Conservation (phyloP, 1,284 basidiomycete species). For the Trametes sp. region DNA sequence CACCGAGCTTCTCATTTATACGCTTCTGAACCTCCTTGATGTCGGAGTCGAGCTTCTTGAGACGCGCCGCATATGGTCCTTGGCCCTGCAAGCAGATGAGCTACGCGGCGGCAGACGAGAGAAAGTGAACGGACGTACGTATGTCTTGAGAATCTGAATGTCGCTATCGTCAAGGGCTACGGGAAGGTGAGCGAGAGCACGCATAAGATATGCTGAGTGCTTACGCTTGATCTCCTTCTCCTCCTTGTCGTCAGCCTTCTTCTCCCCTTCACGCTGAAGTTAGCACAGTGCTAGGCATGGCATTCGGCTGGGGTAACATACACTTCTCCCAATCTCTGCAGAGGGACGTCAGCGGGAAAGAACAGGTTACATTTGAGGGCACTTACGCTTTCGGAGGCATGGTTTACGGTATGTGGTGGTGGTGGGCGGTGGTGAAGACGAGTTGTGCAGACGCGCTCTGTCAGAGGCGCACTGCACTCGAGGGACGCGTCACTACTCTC, state of each 20-base stretch:
- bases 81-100: constrained; percentile 74
- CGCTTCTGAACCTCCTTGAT: constrained; percentile 98
- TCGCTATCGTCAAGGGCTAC: constrained; percentile 96
- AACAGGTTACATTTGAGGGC: neutral
- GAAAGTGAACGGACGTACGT: constrained; percentile 60
- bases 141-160: constrained; percentile 99
- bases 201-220: constrained; percentile 38
- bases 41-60: constrained; percentile 92
- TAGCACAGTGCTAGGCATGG: constrained; percentile 3
- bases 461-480: constrained; percentile 25
- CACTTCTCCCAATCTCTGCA: constrained; percentile 97
- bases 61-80: constrained; percentile 92
- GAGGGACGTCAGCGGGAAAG: constrained; percentile 8
- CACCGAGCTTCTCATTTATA: constrained; percentile 95
- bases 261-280: constrained; percentile 64
- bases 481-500: constrained; percentile 46
- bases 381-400: constrained; percentile 89
- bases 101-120: constrained; percentile 15
- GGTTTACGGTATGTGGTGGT: constrained; percentile 24
- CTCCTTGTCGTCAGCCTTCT: constrained; percentile 82
- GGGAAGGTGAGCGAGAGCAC: constrained; percentile 24
- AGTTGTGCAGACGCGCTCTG: constrained; percentile 19
- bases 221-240: constrained; percentile 93
- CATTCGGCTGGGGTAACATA: constrained; percentile 48
- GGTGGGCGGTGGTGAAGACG: constrained; percentile 15